Base-by-base conservation (phyloP, 176 grass and related monocot species). In the Phyllostachys edulis region DNA sequence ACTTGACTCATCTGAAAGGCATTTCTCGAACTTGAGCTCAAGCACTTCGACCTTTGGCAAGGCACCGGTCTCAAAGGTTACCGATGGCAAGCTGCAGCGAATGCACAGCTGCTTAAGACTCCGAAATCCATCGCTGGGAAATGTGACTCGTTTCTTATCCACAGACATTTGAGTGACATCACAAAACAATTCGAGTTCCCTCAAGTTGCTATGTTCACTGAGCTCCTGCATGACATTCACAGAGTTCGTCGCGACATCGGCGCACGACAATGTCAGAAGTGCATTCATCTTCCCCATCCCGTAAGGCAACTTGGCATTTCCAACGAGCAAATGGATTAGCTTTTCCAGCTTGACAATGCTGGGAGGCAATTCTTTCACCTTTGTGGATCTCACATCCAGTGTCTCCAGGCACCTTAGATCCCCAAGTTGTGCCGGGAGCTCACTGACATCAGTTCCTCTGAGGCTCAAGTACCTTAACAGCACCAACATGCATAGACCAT, bases 381-480 rank as follows among this genome's bases (percentile, higher is more conserved):
- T 75, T 5, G 89, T 91, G 5, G 75, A 83, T 54, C 75, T 84
- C 70, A 91, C 81, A 62, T 91, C 89, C 49, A 91, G 60, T 27
- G 89, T 88, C 76, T 84, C 61, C 23, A 91, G 67, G 27, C 74
- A 91, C 69, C 5, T 78, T 44, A 91, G 67, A 1, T 91, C 75
- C 27, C 85, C 85, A 40, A 84, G 88, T 79, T 79, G 21, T 38
- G 13, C 29, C 0, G 85, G 89, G 9, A 91, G 59, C 20, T 66
- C 74, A 14, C 54, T 80, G 21, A 27, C 37, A 79, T 29, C 66
- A 14, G 84, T 90, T 56, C 76, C 85, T 45, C 20, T 90, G 60
- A 90, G 76, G 77, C 27, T 88, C 73, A 90, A 65, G 66, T 87
- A 90, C 69, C 73, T 90, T 63, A 90, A 61, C 15, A 82, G 80